phyloP scores from a whole-genome alignment of 73 alveolate species.

The Tetrahymena malaccensis region DNA sequence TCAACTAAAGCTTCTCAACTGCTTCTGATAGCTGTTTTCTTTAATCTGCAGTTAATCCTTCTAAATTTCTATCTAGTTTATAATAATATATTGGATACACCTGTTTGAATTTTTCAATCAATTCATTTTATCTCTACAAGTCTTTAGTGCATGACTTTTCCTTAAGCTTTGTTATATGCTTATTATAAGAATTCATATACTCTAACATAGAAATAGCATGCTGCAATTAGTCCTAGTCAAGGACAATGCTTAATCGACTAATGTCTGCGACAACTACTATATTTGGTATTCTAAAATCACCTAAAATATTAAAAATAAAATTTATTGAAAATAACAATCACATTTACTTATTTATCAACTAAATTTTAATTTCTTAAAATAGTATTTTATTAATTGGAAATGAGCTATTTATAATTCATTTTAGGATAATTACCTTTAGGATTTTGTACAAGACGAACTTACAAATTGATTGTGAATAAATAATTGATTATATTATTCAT shows the following conservation, averaged over 20 bases:
- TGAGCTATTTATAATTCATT: too few relatives aligned
- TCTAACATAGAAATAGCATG: background rate
- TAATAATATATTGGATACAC: background rate
- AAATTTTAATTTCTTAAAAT: too few relatives aligned
- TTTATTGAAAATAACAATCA: background rate
- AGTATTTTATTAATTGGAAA: too few relatives aligned
- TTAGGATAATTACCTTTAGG: background rate
- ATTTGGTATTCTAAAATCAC: background rate
- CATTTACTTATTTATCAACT: too few relatives aligned
- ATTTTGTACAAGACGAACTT: background rate
- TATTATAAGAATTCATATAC: background rate
- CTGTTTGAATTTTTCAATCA: background rate
- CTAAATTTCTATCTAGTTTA: background rate
- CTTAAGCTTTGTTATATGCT: background rate
- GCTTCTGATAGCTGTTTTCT: background rate
- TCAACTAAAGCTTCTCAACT: background rate
- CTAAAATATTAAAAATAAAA: background rate
- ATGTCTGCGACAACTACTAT: background rate
- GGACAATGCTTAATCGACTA: background rate
- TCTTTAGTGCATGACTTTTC: background rate
- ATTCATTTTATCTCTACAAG: background rate
- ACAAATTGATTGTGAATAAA: background rate
- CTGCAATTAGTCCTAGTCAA: background rate
- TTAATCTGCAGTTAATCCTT: background rate
- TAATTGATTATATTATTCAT: background rate